phyloP scores from a whole-genome alignment of 768 basidiomycete species.

The Termitomyces sp. region DNA sequence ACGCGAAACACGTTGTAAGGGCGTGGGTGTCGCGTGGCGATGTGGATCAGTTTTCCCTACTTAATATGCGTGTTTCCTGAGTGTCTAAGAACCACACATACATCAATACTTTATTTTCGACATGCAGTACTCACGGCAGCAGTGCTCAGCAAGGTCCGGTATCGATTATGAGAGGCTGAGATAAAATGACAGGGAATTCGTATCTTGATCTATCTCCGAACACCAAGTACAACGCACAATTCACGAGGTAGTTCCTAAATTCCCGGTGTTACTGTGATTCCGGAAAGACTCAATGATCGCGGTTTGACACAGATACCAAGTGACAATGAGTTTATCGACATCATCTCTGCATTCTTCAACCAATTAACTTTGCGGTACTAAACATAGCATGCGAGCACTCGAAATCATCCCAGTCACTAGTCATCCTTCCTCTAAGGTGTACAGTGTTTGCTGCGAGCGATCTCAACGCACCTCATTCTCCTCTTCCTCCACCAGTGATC shows the following conservation, averaged over 20 bases:
- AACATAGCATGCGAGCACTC: background rate
- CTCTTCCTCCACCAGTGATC: background rate
- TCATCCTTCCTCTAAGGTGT: background rate
- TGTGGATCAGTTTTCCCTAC: background rate
- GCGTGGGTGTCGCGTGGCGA: background rate
- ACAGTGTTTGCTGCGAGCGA: background rate
- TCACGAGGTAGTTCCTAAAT: background rate
- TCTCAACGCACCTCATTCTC: background rate
- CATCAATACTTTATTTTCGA: background rate
- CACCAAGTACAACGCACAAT: background rate
- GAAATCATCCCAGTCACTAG: background rate
- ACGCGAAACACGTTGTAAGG: background rate
- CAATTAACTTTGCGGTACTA: background rate
- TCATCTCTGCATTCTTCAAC: background rate
- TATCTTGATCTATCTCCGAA: background rate
- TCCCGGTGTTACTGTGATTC: background rate
- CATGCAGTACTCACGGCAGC: background rate
- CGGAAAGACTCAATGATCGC: background rate
- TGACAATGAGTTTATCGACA: background rate
- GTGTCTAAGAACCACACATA: background rate
- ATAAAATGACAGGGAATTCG: background rate
- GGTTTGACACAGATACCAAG: background rate
- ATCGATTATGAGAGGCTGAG: background rate
- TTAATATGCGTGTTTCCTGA: background rate
- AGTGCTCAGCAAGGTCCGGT: background rate